Base-by-base conservation (phyloP, 805 yeast species). In the Metschnikowia amazonensis region DNA sequence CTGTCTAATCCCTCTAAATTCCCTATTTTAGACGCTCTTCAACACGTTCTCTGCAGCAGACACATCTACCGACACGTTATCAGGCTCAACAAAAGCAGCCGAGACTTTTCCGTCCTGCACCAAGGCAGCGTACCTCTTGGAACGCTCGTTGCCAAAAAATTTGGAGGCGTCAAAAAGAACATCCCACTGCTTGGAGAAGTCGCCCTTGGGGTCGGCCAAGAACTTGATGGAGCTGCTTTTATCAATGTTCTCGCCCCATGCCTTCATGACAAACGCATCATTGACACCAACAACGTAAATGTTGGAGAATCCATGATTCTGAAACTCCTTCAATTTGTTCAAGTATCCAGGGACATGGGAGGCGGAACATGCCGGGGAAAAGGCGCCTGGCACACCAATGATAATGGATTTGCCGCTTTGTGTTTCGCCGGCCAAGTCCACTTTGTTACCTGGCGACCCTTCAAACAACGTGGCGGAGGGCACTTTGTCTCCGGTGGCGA, bases 231-330 rank as follows among this genome's bases (percentile, higher is more conserved):
- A 36, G n/a, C 55, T 56, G 14, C 53, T 54, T 16, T 53, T 52
- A 38, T 56, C 60, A 23, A 63, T 51, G 31, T 67, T 55, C 45
- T 81, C 76, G 36, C 78, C 80, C 95, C 96, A 89, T 0, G 94
- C 90, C 56, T 79, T 77, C 59, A 82, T 79, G 41, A 89, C 96
- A 64, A 89, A 89, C 2, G 94, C 77, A 62, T 89, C 97, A 65
- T 89, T 89, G 40, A 87, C 96, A 16, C 94, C 75, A 29, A 89
- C 79, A 35, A 89, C 79, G 57, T 74, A 80, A 42, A 89, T 64
- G 37, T 79, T 66, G 21, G 67, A 56, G 66, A 79, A 74, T n/a
- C 96, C 96, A 66, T 84, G 83, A 24, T 71, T 72, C 49, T 76
- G 69, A 59, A 89, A 78, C 28, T 75, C 70, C 5, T 72, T 60